Evolutionary conservation across 1,284 basidiomycete genomes (phyloP).

Genomic region (Fomitopsis schrenkii): DNA sequence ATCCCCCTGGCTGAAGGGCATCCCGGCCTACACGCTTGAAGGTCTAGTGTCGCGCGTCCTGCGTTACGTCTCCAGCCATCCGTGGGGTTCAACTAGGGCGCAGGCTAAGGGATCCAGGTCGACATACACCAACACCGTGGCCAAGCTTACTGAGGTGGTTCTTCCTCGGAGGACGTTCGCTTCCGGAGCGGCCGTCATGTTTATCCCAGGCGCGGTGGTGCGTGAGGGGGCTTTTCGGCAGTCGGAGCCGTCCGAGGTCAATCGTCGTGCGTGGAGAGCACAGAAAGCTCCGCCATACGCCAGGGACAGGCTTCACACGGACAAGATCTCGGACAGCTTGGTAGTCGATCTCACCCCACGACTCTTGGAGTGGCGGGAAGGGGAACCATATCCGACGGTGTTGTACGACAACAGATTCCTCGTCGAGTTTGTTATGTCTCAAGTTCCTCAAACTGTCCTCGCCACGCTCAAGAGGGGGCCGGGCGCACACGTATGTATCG

Average conservation of each 20-base stretch:
- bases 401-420: conserved; percentile 6
- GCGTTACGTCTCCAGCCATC: conserved; percentile 63
- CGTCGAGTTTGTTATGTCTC: not conserved
- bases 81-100: conserved; percentile 67
- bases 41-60: conserved; percentile 58
- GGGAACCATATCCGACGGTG: conserved; percentile 3
- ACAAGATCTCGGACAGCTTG: conserved; percentile 8
- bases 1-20: conserved; percentile 27
- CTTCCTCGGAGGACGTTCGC: conserved; percentile 26
- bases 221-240: conserved; percentile 10
- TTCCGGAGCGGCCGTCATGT: conserved; percentile 59
- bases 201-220: conserved; percentile 43
- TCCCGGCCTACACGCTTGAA: conserved; percentile 35
- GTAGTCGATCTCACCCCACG: conserved; percentile 34
- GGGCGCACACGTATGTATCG: not conserved
- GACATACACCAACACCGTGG: conserved; percentile 43
- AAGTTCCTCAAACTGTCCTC: not conserved
- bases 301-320: not conserved
- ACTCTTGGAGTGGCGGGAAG: conserved; percentile 18
- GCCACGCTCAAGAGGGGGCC: not conserved
- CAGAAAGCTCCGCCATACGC: conserved; percentile 23
- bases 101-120: conserved; percentile 48
- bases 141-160: conserved; percentile 36
- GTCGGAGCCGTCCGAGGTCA: not conserved
- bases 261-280: conserved; percentile 26